phyloP scores from a whole-genome alignment of 2,329 filamentous ascomycete species.

The Colletotrichum incanum region DNA sequence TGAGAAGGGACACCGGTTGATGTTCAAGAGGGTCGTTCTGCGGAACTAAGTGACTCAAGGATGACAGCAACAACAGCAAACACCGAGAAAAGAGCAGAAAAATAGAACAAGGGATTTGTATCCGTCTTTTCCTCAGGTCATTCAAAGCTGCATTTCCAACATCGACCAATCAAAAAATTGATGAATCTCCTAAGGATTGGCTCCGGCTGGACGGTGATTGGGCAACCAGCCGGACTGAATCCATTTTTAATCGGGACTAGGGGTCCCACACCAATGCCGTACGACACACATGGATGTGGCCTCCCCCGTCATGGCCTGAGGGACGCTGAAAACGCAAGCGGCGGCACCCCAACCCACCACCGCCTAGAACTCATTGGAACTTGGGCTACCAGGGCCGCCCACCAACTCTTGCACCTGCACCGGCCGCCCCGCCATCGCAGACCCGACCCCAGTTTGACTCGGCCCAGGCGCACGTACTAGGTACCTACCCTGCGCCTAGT shows the following conservation, averaged over 20 bases:
- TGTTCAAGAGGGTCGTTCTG: not conserved
- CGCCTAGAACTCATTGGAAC: not conserved
- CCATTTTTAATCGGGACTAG: slow-evolving; percentile 4
- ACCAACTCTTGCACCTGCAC: not conserved
- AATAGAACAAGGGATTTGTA: not conserved
- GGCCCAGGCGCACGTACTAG: slow-evolving; percentile 5
- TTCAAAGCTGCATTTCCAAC: not conserved
- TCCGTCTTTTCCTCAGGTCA: not conserved
- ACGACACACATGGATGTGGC: not conserved
- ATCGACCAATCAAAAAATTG: slow-evolving; percentile 23
- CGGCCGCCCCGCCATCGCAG: slow-evolving; percentile 12
- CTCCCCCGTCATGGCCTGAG: not conserved
- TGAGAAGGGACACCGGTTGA: not conserved
- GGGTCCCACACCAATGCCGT: slow-evolving; percentile 14
- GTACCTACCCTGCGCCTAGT: slow-evolving; percentile 15
- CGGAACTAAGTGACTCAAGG: not conserved
- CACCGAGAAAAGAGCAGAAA: not conserved
- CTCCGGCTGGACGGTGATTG: slow-evolving; percentile 20
- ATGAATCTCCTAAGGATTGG: slow-evolving; percentile 26
- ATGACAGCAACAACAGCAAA: slow-evolving; percentile 6
- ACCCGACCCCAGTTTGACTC: slow-evolving; percentile 12
- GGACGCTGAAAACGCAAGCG: slow-evolving; percentile 6
- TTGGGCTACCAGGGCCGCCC: not conserved
- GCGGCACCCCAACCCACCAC: slow-evolving; percentile 1
- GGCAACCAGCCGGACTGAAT: not conserved